Base-by-base conservation (phyloP, 768 basidiomycete species). In the Boletus patriciae region DNA sequence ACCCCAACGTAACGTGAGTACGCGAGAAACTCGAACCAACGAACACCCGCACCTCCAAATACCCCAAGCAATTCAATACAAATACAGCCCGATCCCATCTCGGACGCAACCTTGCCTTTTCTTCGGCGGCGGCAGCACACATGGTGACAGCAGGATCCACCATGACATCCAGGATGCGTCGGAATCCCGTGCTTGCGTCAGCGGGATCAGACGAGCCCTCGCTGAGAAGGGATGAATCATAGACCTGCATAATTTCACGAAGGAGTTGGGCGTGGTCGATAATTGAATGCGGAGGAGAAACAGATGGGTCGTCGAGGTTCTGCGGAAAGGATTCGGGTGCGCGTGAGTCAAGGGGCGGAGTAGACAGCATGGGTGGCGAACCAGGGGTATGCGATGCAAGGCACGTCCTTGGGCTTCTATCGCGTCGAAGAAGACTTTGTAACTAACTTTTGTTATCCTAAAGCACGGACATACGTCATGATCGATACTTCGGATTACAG, bases 171-270 rank as follows among this genome's bases (percentile, higher is more conserved):
- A 97, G 73, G 19, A 96, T 86, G 33, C 82, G 53, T 41, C 29
- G 36, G 44, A 70, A 68, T 19, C 66, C 59, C 8, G 54, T 50
- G 19, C 3, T 50, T 23, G 55, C 67, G 33, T 64, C 66, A 0
- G 55, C 43, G 15, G 43, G 27, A 25, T 59, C 49, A 0, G 60
- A 46, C 5, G 46, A 38, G 0, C 61, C 58, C 31, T 86, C 83
- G 11, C 85, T 88, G 11, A 94, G 76, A 31, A 95, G 80, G 0
- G 94, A 94, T 0, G 90, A 88, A 34, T 91, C 85, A 70, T 96
- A 95, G 6, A 97, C 94, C 1, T 78, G 73, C 84, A 95, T 89
- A 60, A 97, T 85, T 69, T 98, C 94, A 13, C 90, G 86, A 10
- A 98, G 78, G 54, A 92, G 85, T 58, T 92, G 89, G 0, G 83